A percentile compares a stretch with the other conserved stretches of the same genome.
Conservation (phyloP, 306 rosid genomes). For the Trifolium dubium region DNA sequence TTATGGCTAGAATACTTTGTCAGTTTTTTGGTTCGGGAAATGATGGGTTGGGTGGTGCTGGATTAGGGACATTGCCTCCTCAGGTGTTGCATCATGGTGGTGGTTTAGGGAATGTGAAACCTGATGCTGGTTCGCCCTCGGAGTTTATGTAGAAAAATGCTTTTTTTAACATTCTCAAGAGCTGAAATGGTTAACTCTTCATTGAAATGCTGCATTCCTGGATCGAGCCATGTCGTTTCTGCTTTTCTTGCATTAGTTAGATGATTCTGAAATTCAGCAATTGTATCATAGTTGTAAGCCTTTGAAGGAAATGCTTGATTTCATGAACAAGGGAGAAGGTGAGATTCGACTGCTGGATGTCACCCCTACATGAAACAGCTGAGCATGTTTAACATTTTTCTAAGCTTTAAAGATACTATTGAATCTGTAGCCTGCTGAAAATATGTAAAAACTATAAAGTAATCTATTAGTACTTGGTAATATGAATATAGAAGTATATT, state of each 20-base stretch:
- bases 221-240: background rate
- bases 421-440: conserved; percentile 17
- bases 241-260: background rate
- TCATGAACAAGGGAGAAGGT: conserved; percentile 2
- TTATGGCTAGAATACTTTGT: conserved; percentile 74
- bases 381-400: conserved; percentile 3
- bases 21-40: conserved; percentile 73
- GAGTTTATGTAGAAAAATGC: conserved; percentile 65
- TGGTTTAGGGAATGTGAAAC: conserved; percentile 72
- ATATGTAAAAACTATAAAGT: conserved; percentile 9
- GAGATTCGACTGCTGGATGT: conserved; percentile 9
- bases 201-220: background rate
- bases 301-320: conserved; percentile 3
- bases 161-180: conserved; percentile 16
- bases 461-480: conserved; percentile 30
- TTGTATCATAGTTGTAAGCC: conserved; percentile 22
- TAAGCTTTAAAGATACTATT: conserved; percentile 9
- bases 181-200: conserved; percentile 12
- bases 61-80: conserved; percentile 70
- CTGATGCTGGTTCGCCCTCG: conserved; percentile 82
- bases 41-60: conserved; percentile 71
- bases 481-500: conserved; percentile 29
- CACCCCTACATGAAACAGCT: conserved; percentile 10
- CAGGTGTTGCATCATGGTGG: conserved; percentile 81
- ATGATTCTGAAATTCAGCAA: conserved; percentile 25